Base-by-base conservation (phyloP, 371 early-diverging fungal species). In the Capniomyces stellatus region DNA sequence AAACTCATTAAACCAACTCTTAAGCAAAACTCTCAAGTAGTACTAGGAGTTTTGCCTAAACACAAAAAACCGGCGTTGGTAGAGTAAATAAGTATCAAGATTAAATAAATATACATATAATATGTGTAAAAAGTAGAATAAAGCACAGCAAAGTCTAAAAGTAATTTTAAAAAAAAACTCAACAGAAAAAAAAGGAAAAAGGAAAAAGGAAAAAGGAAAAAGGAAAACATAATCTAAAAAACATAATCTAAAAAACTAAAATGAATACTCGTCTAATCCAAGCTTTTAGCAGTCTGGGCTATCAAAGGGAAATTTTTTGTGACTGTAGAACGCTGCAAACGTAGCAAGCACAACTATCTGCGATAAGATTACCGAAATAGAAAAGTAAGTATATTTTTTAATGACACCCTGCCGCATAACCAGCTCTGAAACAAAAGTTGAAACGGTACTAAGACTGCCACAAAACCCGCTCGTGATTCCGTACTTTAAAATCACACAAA, bases 371-470 rank as follows among this genome's bases (percentile, higher is more conserved):
- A 49, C 19, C 3, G 49, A 49, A 4, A 27, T 24, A 8, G 4
- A 25, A 25, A 49, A 27, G 30, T 49, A 49, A 13, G 13, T 25
- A n/a, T 15, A 49, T 4, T 19, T 35, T 35, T 35, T 35, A 15
- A 35, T 35, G 6, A 35, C 15, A 35, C 15, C 58, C 48, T 51
- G 50, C 54, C 39, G 57, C 57, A 27, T 62, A 60, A 29, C 57
- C 44, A 58, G 64, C 64, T 58, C 67, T 40, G 54, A 62, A 46
- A 43, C 30, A 49, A 49, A 49, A 25, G 25, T 49, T 10, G 49
- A 49, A 4, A 49, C 28, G n/a, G 49, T 49, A 29, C 49, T 49
- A 2, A 49, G n/a, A 27, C 49, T 29, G 28, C 49, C 49, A 49
- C 49, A 25, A 27, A 49, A 49, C n/a, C 49, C 49, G 18, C n/a